Base-by-base conservation (phyloP, 306 rosid species). In the Castanea mollissima region DNA sequence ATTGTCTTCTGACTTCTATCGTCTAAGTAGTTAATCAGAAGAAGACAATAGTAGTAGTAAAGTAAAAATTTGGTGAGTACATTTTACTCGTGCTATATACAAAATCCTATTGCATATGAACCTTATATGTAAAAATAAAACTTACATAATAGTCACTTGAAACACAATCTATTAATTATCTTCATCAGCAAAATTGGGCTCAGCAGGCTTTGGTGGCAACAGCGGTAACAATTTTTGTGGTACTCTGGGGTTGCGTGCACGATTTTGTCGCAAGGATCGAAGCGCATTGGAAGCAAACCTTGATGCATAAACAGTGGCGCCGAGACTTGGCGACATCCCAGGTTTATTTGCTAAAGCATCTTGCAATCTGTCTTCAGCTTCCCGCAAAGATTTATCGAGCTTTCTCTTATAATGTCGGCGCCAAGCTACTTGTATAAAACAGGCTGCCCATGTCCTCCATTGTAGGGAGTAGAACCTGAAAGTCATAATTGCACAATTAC, bases 401-500 rank as follows among this genome's bases (percentile, higher is more conserved):
- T 91, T 92, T 81, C 79, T 88, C 78, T 84, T 90, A 27, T 74
- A 56, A 41, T 88, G 82, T 0, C 90, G 81, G 8, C 88, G 90
- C 98, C 98, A 92, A 0, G 93, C 94, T 49, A 86, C 89, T 87
- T 94, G 97, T 58, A 94, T 86, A 67, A 81, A 89, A 70, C 89
- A 83, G 13, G 94, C 91, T 0, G 88, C 95, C 98, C 98, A 92
- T 5, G 90, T 83, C 23, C 86, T 92, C 97, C 98, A 94, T 67
- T 88, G 97, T 58, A 69, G 85, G 4, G 98, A 94, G 92, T 89
- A 87, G 87, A 88, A 92, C 81, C 98, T 91, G 83, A 10, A 29
- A 77, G 63, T 19, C 55, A 63, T 34, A 2, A 4, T 20, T 55
- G 38, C 51, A 60, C 56, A 56, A 55, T 38, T 55, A 74, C 75